Evolutionary conservation across 139 green algal species (phyloP).

Genomic region (Volvox africanus): DNA sequence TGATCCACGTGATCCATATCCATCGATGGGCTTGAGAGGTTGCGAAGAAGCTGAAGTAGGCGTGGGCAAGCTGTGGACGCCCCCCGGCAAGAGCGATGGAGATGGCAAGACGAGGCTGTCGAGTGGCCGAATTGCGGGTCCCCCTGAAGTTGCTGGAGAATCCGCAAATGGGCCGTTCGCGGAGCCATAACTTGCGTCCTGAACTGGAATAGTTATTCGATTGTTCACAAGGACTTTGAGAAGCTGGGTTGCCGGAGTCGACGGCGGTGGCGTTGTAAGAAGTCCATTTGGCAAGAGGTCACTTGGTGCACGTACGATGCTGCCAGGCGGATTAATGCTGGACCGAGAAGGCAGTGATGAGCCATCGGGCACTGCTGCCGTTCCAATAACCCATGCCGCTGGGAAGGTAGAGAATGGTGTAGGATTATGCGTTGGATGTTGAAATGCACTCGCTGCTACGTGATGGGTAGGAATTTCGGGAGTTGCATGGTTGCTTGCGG

Average conservation of each 20-base stretch:
- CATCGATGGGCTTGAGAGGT: background rate
- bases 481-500: background rate
- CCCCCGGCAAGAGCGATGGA: slow-evolving; percentile 32
- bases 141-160: background rate
- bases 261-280: slow-evolving; percentile 23
- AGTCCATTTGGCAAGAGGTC: slow-evolving; percentile 37
- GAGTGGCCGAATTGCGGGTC: background rate
- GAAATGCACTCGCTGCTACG: background rate
- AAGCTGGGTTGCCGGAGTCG: background rate
- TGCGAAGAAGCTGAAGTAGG: slow-evolving; percentile 16
- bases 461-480: background rate
- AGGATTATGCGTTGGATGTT: background rate
- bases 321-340: background rate
- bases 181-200: background rate
- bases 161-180: background rate
- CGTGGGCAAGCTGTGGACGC: slow-evolving; percentile 43
- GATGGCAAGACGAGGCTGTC: slow-evolving; percentile 32
- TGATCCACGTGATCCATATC: background rate
- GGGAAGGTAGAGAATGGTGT: slow-evolving; percentile 21
- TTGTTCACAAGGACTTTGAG: slow-evolving; percentile 9
- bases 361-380: background rate
- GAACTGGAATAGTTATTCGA: background rate
- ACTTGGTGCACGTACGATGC: background rate
- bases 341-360: background rate
- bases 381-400: background rate